Base-by-base conservation (phyloP, 2,329 filamentous ascomycete genomes). In the Diaporthe aspalathi region DNA sequence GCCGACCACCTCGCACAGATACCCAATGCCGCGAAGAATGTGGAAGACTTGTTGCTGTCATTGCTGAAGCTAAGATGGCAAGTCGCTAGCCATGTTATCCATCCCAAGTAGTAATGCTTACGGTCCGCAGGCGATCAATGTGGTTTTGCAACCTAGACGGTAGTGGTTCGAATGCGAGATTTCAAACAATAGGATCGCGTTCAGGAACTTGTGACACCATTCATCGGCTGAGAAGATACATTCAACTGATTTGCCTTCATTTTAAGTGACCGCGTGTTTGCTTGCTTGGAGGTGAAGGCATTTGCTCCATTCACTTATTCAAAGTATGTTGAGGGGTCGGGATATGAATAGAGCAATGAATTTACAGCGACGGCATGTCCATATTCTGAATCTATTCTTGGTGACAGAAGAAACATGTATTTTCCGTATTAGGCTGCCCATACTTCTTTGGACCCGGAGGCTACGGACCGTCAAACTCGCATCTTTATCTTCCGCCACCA, bases 341-440 rank as follows among this genome's bases (percentile, higher is more conserved):
- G 43, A 22, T 38, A 8, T n/a, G 35, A 27, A 38, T 7, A 14
- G n/a, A 35, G 29, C n/a, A 35, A 14, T 35, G 7, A 49, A 5
- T 35, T 63, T 20, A 1, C 24, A 32, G 40, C 40, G 20, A 27
- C 22, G 2, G 2, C 24, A 60, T 35, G 32, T 8, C 5, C 45
- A 29, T 20, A 32, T n/a, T 24, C 17, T 24, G 6, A 16, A 11
- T 8, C 43, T 63, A 49, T 49, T 63, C 35, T 63, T 49, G 60
- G 43, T n/a, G 17, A 20, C 43, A 66, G 74, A 57, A 75, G 72
- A 35, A 70, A 74, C 11, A 49, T 49, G 2, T 12, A 47, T 12
- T n/a, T 63, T 63, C 38, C 57, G n/a, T 43, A 47, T 32, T 35
- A 63, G 38, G 40, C 57, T 49, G 43, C 9, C 57, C 14, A 63